Base-by-base conservation (phyloP, 164 flowering plant species). In the Sextonia rubra region DNA sequence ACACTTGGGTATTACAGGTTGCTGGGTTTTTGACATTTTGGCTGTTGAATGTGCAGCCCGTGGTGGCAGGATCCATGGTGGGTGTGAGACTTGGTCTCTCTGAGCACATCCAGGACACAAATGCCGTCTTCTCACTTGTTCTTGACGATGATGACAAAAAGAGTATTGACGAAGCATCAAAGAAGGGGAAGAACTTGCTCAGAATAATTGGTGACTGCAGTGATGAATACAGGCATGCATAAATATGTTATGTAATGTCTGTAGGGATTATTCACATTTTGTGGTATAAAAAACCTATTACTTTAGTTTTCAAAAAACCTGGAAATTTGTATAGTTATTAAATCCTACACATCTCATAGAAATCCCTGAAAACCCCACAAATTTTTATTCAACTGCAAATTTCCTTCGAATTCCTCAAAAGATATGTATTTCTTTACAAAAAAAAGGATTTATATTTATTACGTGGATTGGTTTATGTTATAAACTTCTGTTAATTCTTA, bases 71-170 rank as follows among this genome's bases (percentile, higher is more conserved):
- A 71, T 95, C 98, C 5, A 95, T 95, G 98, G 68, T 93, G 3
- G 99, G 99, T 27, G 98, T 90, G n/a, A 84, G 97, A 77, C 93
- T 93, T 48, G 99, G 99, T 30, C 80, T 95, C 47, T 71, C 97
- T 8, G 93, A 91, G 48, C 99, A 93, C 83, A 83, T 91, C 58
- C 76, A 87, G 24, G 98, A 89, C 73, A 23, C 85, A 32, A 91
- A 86, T 76, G 86, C 94, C 32, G 77, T 93, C 2, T 89, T 93
- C 64, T 87, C 97, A 12, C 91, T 95, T 71, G 80, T 62, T 71
- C 90, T 95, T 71, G 98, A 93, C 62, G 92, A 87, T 69, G 98
- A 91, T 11, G 98, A 93, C 79, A 71, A 84, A 1, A 80, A 66
- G 78, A 87, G 85, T 83, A 91, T 92, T 61, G 80, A 71, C 68